Evolutionary conservation across 1,139 yeast species (phyloP), one percentile per base, ranked within the genome.

Genomic region (Kodamaea plutei): DNA sequence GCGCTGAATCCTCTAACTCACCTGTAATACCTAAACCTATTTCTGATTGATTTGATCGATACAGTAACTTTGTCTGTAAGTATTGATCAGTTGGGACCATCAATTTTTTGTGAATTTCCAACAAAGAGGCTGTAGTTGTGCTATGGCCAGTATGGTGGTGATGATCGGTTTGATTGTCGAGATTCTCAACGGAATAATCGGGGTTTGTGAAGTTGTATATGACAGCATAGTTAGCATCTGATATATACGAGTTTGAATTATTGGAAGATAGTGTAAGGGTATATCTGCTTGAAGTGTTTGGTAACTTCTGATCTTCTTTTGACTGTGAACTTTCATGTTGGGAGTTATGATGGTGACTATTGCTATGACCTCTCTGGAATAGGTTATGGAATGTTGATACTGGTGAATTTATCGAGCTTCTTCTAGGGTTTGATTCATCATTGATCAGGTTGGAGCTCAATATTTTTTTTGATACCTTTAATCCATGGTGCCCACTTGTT

Each of bases 81-180:
- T 52, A 64, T 39, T 64, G 70, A 33, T 65, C 72, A 0, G 71
- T 58, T 0, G 72, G 71, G 4, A 58, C 42, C 50, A 64, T 46
- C 29, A 64, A 41, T 40, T 61, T 64, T 34, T 55, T 59, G 33
- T 61, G 69, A 8, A 63, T 48, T 19, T 66, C 72, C 19, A 45
- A 36, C 21, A 58, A 41, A 4, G 63, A 48, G 2, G 41, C 39
- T 10, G 29, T 12, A 8, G 38, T 22, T 2, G 33, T 5, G 13
- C 29, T 21, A n/a, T n/a, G n/a, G n/a, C n/a, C n/a, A n/a, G n/a
- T n/a, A n/a, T n/a, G n/a, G 15, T 19, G 32, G 17, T 27, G 31
- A 17, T 12, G 19, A 2, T 36, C 38, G 11, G 35, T 39, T 10
- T 29, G 19, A 3, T 25, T 37, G 6, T 52, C 61, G 3, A 31